A percentile compares a stretch with the other conserved stretches of the same genome.
phyloP scores from a whole-genome alignment of 306 rosid species.

The Cucurbita argyrosperma region DNA sequence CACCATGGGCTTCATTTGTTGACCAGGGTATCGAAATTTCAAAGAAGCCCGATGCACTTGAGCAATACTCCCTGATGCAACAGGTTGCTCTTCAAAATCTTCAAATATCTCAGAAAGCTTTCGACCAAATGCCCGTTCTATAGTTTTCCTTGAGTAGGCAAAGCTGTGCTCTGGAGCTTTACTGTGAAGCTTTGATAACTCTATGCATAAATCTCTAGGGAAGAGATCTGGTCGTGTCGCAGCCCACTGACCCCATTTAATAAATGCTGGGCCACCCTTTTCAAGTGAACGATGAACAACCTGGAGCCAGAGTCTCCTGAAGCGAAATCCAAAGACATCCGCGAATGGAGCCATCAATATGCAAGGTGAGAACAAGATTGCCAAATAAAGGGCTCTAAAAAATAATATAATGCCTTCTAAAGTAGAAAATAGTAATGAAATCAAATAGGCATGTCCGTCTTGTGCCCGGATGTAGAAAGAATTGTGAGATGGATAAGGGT shows the following conservation, averaged over 20 bases:
- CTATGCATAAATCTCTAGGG: constrained; percentile 73
- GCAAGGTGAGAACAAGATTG: constrained; percentile 76
- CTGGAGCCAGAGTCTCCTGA: constrained; percentile 65
- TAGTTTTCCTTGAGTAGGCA: constrained; percentile 72
- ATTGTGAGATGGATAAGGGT: constrained; percentile 34
- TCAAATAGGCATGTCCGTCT: constrained; percentile 63
- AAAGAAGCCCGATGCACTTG: constrained; percentile 91
- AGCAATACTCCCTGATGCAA: constrained; percentile 98
- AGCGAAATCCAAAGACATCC: constrained; percentile 52
- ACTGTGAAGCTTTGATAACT: constrained; percentile 78
- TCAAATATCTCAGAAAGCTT: constrained; percentile 78
- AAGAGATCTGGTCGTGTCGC: constrained; percentile 98
- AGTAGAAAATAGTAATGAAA: constrained; percentile 29
- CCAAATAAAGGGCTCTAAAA: constrained; percentile 60
- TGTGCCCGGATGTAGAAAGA: constrained; percentile 53
- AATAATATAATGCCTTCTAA: constrained; percentile 50
- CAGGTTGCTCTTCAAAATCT: constrained; percentile 82
- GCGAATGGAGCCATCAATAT: constrained; percentile 75
- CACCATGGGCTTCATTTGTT: constrained; percentile 44
- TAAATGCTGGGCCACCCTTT: constrained; percentile 89
- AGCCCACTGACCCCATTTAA: constrained; percentile 99
- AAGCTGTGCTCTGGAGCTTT: constrained; percentile 98
- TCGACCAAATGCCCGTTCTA: constrained; percentile 85
- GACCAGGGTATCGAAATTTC: constrained; percentile 83
- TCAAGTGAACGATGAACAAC: constrained; percentile 74